Evolutionary conservation across 1,139 yeast genomes (phyloP), one percentile per base, ranked within the genome.

Genomic region (Sugiyamaella neomexicana): DNA sequence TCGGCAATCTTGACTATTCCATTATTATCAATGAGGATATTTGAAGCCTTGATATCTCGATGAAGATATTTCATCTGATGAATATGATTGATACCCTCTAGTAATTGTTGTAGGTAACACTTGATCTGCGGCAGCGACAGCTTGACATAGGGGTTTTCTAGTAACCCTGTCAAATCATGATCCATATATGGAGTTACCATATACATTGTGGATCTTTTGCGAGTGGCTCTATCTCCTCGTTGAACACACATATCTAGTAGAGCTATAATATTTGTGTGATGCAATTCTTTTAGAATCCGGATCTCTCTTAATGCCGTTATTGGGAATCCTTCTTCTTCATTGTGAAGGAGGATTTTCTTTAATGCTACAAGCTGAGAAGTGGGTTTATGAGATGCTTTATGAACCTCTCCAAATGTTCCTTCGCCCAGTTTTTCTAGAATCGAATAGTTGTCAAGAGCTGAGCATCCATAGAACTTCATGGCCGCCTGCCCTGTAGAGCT

Each of bases 171-270:
- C 60, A 95, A 76, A 72, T 95, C 99, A 29, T 90, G 87, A 15
- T 90, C 84, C 93, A 93, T 90, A 66, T 91, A 95, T 0, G 97
- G 96, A 42, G 93, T 81, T 3, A 93, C 96, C 73, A 96, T 90
- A 70, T 85, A 91, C 63, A 90, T 89, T 12, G 65, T 60, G 4
- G 74, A 69, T 61, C 75, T 61, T 62, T 71, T 41, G 36, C 67
- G 49, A 52, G 64, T 51, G 40, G 58, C 54, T 55, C 56, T 62
- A 55, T 62, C 62, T 54, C 71, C 63, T 38, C 78, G 77, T 62
- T 86, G 89, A 59, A 86, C 82, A 1, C 91, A 80, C 85, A 91
- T 86, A 62, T 90, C 97, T n/a, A 85, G 68, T 49, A 93, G 76
- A 57, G 84, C 89, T 32, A 95, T 76, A 27, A 93, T 80, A 68